Conservation (phyloP, 2,329 filamentous ascomycete species). For the Dryadomyces quercivorus region DNA sequence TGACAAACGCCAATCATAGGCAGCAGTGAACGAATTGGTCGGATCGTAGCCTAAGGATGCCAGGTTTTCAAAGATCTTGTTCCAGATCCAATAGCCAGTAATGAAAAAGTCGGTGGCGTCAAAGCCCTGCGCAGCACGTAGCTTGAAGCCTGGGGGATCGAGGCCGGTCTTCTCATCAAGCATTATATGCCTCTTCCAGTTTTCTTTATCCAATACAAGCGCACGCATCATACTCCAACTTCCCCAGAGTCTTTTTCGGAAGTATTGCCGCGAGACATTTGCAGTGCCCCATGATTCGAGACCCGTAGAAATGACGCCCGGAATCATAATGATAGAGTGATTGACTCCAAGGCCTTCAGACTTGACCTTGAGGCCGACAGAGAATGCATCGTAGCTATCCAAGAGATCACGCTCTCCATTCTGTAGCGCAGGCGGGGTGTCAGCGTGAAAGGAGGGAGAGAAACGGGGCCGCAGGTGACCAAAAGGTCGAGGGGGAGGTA, state of each 20-base stretch:
- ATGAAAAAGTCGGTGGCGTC: constrained; percentile 96
- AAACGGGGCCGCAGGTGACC: not conserved
- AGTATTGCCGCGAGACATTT: constrained; percentile 75
- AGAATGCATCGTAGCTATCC: constrained; percentile 86
- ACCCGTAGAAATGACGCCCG: constrained; percentile 93
- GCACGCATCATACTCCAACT: constrained; percentile 99
- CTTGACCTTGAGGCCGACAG: constrained; percentile 73
- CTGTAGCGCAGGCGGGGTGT: constrained; percentile 24
- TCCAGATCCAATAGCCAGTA: constrained; percentile 96
- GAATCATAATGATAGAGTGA: constrained; percentile 93
- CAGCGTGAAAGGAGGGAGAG: not conserved
- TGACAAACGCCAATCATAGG: constrained; percentile 85
- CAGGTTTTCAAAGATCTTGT: constrained; percentile 94
- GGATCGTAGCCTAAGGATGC: constrained; percentile 95
- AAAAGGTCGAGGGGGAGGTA: not conserved
- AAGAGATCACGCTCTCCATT: constrained; percentile 73
- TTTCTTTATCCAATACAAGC: constrained; percentile 79
- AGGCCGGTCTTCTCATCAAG: constrained; percentile 83
- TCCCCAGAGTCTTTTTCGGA: constrained; percentile 88
- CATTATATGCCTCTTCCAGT: constrained; percentile 96
- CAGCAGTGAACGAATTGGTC: constrained; percentile 55
- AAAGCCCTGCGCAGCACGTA: constrained; percentile 89
- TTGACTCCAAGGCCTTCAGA: constrained; percentile 69
- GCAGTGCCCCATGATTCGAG: constrained; percentile 94
- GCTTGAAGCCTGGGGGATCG: constrained; percentile 80